These are phyloP conservation scores for Fusarium sp. DNA, from an alignment of 2,329 filamentous ascomycete species.

Conservation along the genomic window DNA sequence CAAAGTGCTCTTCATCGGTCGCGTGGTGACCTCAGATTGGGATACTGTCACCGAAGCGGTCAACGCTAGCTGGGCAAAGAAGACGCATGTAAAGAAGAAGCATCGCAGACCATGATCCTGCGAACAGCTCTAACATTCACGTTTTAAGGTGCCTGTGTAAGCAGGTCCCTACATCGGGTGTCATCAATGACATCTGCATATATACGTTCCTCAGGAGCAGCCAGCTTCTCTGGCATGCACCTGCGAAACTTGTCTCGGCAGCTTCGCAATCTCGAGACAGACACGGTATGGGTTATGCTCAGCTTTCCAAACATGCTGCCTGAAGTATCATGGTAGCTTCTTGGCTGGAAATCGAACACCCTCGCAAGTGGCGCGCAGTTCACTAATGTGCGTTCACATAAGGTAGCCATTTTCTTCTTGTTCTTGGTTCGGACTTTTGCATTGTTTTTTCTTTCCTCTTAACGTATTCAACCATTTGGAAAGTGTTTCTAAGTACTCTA, in stretches of 20 bases:
- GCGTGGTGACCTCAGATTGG: conserved; percentile 52
- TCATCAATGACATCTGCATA: conserved; percentile 36
- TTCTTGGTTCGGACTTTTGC: not conserved
- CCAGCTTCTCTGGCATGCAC: conserved; percentile 20
- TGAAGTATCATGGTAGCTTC: not conserved
- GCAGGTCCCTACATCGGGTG: conserved; percentile 35
- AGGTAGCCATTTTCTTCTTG: conserved; percentile 13
- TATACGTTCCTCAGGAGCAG: conserved; percentile 45
- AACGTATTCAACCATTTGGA: not conserved
- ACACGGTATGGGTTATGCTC: not conserved
- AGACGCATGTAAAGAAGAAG: conserved; percentile 49
- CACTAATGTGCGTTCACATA: conserved; percentile 1
- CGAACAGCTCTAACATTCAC: conserved; percentile 31
- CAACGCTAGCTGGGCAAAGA: conserved; percentile 59
- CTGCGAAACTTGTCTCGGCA: conserved; percentile 32
- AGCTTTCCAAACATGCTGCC: not conserved
- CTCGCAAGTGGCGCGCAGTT: not conserved
- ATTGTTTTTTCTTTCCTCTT: not conserved
- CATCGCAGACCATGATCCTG: conserved; percentile 29
- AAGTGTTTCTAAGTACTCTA: not conserved
- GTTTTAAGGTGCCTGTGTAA: conserved; percentile 36
- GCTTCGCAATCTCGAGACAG: conserved; percentile 21
- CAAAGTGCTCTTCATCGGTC: conserved; percentile 66
- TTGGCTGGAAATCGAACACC: not conserved
- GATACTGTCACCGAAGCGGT: conserved; percentile 56